Evolutionary conservation across 768 basidiomycete species (phyloP).

Genomic region (Tephrocybe sp.): DNA sequence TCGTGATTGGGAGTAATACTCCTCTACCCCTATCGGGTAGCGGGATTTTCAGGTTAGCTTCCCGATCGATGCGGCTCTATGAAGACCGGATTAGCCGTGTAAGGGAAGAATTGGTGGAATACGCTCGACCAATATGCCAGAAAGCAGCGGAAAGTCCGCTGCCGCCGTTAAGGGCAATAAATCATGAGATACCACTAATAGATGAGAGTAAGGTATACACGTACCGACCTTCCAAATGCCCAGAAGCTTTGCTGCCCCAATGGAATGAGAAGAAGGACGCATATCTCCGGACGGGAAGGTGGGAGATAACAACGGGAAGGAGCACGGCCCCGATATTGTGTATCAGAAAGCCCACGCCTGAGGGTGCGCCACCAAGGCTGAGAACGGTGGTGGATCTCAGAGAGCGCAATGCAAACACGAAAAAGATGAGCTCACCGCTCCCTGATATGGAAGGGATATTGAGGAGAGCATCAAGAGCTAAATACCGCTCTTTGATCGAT

Average conservation of each 20-base stretch:
- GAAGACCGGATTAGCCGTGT: constrained; percentile 12
- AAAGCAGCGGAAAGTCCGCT: constrained; percentile 25
- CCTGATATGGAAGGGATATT: constrained; percentile 1
- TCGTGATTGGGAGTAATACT: background rate
- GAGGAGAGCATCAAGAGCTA: background rate
- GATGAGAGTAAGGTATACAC: constrained; percentile 17
- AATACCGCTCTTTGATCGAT: constrained; percentile 1
- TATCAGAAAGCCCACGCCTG: constrained; percentile 1
- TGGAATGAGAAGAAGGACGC: constrained; percentile 28
- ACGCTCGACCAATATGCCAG: constrained; percentile 25
- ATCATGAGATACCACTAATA: constrained; percentile 41
- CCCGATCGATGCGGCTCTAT: constrained; percentile 4
- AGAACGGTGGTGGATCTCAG: background rate
- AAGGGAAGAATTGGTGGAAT: constrained; percentile 16
- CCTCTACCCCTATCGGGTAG: constrained; percentile 18
- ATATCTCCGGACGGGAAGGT: constrained; percentile 25
- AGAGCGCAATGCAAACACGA: constrained; percentile 2
- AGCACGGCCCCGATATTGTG: constrained; percentile 34
- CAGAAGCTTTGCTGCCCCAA: constrained; percentile 30
- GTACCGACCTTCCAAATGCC: constrained; percentile 34
- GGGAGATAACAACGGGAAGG: constrained; percentile 26
- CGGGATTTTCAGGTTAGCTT: constrained; percentile 7
- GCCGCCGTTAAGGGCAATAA: constrained; percentile 36
- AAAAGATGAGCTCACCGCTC: constrained; percentile 7
- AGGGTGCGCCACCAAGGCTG: background rate